Base-by-base conservation (phyloP, 2,329 filamentous ascomycete species). In the Zymoseptoria ardabiliae region DNA sequence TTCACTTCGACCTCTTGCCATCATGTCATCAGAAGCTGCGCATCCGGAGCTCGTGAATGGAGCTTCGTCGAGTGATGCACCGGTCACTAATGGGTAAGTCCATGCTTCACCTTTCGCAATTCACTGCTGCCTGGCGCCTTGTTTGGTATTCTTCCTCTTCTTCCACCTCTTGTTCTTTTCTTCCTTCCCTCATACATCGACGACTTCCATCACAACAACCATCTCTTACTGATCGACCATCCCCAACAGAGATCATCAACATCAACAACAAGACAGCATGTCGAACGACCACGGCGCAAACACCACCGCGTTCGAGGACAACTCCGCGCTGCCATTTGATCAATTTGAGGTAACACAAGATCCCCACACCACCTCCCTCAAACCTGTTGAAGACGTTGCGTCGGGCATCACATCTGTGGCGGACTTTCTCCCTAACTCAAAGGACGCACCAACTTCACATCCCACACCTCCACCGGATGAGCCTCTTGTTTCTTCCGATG, bases 381-480 rank as follows among this genome's bases (percentile, higher is more conserved):
- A 74, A 53, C 75, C 76, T 30, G 66, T 72, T 2, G 74, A 74
- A 54, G 70, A 78, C 64, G 71, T 74, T n/a, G 72, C 74, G 10
- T 71, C 73, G 57, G 77, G 76, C 55, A 78, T 79, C 30, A 75
- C 76, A 25, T 71, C 75, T 4, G 67, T 76, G 25, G 73, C 76
- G 20, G 73, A 76, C 35, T 77, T 76, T 60, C 66, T 79, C 51
- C 35, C 35, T 17, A n/a, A 13, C 17, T 72, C 75, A 20, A 74
- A 77, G 54, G 72, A 71, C 57, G 70, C 76, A 55, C 65, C 71
- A 23, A 74, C 75, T 45, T 75, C 75, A 56, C 75, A 77, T 61
- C 69, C 77, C 5, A 75, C 76, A 21, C 72, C 74, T 51, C 73
- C 75, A 35, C 74, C 76, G 1, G 71, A 75, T 19, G 75, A 78